These are phyloP conservation scores for Capsicum pubescens DNA, from an alignment of 257 asterid species.

Conservation along the genomic window DNA sequence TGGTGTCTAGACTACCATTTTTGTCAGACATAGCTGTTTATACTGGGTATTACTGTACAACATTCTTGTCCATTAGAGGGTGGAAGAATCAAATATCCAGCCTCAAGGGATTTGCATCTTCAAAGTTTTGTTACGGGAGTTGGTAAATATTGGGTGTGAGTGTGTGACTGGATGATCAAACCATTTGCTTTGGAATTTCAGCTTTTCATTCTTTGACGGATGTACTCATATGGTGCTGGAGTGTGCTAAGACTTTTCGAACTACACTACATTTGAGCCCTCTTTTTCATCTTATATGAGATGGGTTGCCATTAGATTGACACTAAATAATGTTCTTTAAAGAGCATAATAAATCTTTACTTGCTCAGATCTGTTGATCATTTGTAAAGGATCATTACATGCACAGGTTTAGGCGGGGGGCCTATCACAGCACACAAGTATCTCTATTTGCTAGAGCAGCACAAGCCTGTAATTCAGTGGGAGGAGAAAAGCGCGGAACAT, in stretches of 20 bases:
- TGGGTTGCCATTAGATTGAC: neutral
- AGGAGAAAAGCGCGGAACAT: slow-evolving; percentile 86
- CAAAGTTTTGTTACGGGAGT: neutral
- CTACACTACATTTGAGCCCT: neutral
- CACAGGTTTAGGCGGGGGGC: slow-evolving; percentile 89
- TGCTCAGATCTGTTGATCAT: neutral
- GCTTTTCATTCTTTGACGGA: neutral
- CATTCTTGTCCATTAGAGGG: neutral
- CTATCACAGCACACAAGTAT: slow-evolving; percentile 78
- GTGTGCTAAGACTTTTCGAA: neutral
- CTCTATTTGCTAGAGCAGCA: slow-evolving; percentile 77
- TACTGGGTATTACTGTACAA: neutral
- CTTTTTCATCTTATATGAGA: neutral
- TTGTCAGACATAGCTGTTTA: neutral
- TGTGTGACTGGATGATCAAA: neutral
- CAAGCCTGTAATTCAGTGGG: slow-evolving; percentile 81
- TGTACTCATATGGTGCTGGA: neutral
- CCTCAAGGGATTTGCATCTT: neutral
- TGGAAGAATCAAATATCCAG: neutral
- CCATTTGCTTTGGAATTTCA: neutral
- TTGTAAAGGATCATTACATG: neutral
- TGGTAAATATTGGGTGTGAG: neutral
- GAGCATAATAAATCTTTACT: neutral
- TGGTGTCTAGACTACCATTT: neutral
- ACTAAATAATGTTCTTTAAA: neutral